phyloP scores from a whole-genome alignment of 2,329 filamentous ascomycete species.

The Scedosporium boydii region DNA sequence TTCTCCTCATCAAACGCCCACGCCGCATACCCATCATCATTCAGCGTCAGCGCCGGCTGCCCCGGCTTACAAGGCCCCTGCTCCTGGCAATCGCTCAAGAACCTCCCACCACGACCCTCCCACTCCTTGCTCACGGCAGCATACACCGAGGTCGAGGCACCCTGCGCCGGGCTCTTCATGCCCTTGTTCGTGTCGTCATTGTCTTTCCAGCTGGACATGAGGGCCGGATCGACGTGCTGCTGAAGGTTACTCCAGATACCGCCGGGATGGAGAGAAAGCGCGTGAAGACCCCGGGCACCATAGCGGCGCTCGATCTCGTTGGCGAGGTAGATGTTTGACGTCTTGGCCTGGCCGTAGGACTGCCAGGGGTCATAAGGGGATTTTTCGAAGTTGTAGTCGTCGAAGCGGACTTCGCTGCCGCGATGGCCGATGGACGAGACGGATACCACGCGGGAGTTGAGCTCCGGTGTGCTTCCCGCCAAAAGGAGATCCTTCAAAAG shows the following conservation, averaged over 20 bases:
- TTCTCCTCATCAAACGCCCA: conserved; percentile 26
- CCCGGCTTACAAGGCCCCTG: conserved; percentile 9
- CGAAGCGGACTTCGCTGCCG: conserved; percentile 19
- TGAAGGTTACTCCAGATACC: conserved; percentile 18
- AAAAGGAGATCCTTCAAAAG: conserved; percentile 35
- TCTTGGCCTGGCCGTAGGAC: conserved; percentile 39
- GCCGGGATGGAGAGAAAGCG: conserved; percentile 35
- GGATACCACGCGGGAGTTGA: conserved; percentile 35
- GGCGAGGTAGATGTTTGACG: conserved; percentile 39
- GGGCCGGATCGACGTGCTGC: background rate
- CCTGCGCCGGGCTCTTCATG: conserved; percentile 22
- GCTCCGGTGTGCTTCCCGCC: conserved; percentile 23
- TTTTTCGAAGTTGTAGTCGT: conserved; percentile 21
- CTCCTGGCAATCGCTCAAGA: conserved; percentile 32
- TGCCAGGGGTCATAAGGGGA: conserved; percentile 20
- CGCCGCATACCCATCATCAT: conserved; percentile 10
- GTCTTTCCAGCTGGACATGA: conserved; percentile 11
- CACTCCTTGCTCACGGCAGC: conserved; percentile 30
- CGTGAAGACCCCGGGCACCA: conserved; percentile 31
- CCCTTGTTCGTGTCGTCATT: conserved; percentile 5
- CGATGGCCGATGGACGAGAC: conserved; percentile 34
- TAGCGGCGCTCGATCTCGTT: conserved; percentile 41
- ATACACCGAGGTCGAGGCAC: conserved; percentile 37
- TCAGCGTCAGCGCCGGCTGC: background rate
- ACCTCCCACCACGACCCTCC: conserved; percentile 36